A percentile compares a stretch with the other conserved stretches of the same genome.
Conservation (phyloP, 164 flowering plant genomes). For the Vitis rupestris region DNA sequence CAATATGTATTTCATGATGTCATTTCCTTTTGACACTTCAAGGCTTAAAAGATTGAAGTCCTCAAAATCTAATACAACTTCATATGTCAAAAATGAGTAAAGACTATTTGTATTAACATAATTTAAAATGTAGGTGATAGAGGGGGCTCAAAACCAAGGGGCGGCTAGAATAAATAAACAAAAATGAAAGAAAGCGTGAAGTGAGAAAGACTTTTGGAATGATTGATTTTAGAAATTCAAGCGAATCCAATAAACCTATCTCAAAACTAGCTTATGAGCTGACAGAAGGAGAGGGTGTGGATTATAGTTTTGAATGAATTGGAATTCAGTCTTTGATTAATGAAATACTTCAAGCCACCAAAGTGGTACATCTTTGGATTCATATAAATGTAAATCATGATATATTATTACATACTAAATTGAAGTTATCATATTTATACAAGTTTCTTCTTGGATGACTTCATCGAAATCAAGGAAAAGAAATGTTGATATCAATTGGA, state of each 20-base stretch:
- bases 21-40: too few relatives aligned
- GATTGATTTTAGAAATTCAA: constrained; percentile 50
- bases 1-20: too few relatives aligned
- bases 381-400: too few relatives aligned
- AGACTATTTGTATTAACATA: too few relatives aligned
- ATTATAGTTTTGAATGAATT: constrained; percentile 51
- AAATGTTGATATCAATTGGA: constrained; percentile 33
- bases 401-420: too few relatives aligned
- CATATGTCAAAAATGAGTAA: too few relatives aligned
- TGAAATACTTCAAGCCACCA: constrained; percentile 40
- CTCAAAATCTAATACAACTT: too few relatives aligned
- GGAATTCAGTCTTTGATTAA: constrained; percentile 28
- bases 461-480: constrained; percentile 31
- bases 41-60: too few relatives aligned
- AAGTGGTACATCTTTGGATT: constrained; percentile 24
- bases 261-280: constrained; percentile 34
- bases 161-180: constrained; percentile 41
- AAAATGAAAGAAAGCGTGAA: constrained; percentile 24
- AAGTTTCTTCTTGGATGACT: too few relatives aligned
- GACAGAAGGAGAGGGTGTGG: constrained; percentile 50
- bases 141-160: constrained; percentile 38
- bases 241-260: constrained; percentile 21
- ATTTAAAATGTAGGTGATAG: background rate
- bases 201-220: constrained; percentile 40
- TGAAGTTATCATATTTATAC: too few relatives aligned